Evolutionary conservation across 768 basidiomycete genomes (phyloP), one percentile per base, ranked within the genome.

Genomic region (Lactarius indigo): DNA sequence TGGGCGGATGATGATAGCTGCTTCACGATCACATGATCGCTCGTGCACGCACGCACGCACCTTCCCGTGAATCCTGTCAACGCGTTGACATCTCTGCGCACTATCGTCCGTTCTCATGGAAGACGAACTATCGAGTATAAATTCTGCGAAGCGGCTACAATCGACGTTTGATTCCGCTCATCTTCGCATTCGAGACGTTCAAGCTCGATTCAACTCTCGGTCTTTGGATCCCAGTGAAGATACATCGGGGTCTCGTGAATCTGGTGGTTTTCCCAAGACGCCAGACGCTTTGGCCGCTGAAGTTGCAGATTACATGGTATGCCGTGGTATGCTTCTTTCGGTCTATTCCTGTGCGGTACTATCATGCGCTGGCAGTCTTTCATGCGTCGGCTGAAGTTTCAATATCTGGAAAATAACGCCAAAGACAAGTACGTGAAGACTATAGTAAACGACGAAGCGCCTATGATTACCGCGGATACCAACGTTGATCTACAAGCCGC

Each of bases 361-460:
- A 33, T n/a, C 2, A 15, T 47, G 41, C 20, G 58, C n/a, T 2
- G 23, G 18, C 61, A 91, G 91, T 80, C 86, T 8, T 91, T 87
- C 71, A 79, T 94, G 23, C 82, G 88, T 28, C 91, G 91, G 72
- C 84, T 95, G 31, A 96, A 96, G 76, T 94, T 92, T 73, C 90
- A 91, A 69, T 94, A 93, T 73, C 79, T 94, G 20, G 92, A 96
- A 72, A 91, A 94, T 75, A 91, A 94, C 70, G 91, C 94, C 3
- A 96, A 96, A 74, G 87, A 92, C 72, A 88, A 90, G 76, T 96
- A 95, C 73, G 82, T 94, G 71, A 89, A 90, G 74, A 87, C 87
- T 0, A 94, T 96, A 71, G 89, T 94, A 58, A 91, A 88, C 73
- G 90, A 92, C 71, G 91, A 95, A 65, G 90, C 92, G 0, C 89